Evolutionary conservation across 345 rosid species (phyloP).

Genomic region (Litchi chinensis): DNA sequence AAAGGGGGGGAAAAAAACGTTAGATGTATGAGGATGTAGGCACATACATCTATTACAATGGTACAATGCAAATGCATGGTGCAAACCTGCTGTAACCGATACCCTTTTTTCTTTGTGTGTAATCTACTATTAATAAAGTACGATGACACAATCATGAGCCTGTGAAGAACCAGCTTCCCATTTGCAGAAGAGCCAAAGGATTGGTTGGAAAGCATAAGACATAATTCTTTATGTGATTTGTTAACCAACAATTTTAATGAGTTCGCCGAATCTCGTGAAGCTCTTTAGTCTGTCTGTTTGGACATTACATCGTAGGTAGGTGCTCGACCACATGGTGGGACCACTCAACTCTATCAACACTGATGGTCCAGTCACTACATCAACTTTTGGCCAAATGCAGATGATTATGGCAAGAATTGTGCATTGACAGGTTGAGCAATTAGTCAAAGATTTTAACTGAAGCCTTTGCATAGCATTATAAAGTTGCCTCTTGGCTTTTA

Average conservation of each 20-base stretch:
- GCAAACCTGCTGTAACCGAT: too few species aligned
- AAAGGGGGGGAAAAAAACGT: too few species aligned
- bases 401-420: not conserved
- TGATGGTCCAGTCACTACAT: not conserved
- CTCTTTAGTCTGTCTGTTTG: not conserved
- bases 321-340: constrained; percentile 30
- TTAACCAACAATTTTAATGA: not conserved
- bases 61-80: too few species aligned
- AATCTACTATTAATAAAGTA: not conserved
- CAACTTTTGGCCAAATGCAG: not conserved
- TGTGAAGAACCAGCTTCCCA: not conserved
- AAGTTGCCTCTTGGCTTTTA: not conserved
- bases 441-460: not conserved
- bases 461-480: not conserved
- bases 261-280: constrained; percentile 1
- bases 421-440: not conserved
- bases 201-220: not conserved
- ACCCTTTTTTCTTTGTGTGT: too few species aligned
- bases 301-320: constrained; percentile 9
- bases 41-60: too few species aligned
- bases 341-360: not conserved
- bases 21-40: too few species aligned
- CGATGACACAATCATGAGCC: not conserved
- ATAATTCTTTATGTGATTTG: not conserved
- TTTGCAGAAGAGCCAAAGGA: not conserved